These are phyloP conservation scores for Fusarium subglutinans DNA, from an alignment of 2,329 filamentous ascomycete species.

Conservation along the genomic window DNA sequence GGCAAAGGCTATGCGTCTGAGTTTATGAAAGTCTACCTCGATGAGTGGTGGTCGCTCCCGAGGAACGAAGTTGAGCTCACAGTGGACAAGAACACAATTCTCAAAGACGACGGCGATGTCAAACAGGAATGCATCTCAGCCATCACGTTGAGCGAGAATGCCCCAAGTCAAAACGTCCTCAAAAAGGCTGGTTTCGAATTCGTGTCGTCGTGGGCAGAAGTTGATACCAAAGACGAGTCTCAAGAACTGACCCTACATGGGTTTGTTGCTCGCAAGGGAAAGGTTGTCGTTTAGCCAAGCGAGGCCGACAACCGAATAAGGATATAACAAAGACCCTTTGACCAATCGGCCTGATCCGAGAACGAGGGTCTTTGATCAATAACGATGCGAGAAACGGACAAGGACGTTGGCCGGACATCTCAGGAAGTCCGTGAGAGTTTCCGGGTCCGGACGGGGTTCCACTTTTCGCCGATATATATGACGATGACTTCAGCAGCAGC, in stretches of 20 bases:
- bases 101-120: conserved; percentile 38
- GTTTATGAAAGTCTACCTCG: conserved; percentile 59
- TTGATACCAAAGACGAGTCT: conserved; percentile 33
- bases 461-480: conserved; percentile 18
- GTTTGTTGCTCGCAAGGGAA: conserved; percentile 30
- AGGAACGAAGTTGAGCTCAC: conserved; percentile 55
- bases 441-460: conserved; percentile 25
- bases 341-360: conserved; percentile 16
- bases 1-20: conserved; percentile 67
- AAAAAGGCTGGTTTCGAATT: conserved; percentile 64
- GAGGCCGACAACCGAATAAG: conserved; percentile 1
- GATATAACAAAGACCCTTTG: background rate
- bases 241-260: conserved; percentile 38
- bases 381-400: background rate
- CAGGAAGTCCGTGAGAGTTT: conserved; percentile 33
- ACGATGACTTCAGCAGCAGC: background rate
- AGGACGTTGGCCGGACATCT: conserved; percentile 31
- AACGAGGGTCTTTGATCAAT: background rate
- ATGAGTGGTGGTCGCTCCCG: conserved; percentile 60
- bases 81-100: conserved; percentile 53
- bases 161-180: conserved; percentile 64
- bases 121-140: conserved; percentile 57
- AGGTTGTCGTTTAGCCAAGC: background rate
- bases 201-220: conserved; percentile 52
- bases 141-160: conserved; percentile 59